phyloP scores from a whole-genome alignment of 257 asterid genomes.

The Ophiorrhiza pumila region DNA sequence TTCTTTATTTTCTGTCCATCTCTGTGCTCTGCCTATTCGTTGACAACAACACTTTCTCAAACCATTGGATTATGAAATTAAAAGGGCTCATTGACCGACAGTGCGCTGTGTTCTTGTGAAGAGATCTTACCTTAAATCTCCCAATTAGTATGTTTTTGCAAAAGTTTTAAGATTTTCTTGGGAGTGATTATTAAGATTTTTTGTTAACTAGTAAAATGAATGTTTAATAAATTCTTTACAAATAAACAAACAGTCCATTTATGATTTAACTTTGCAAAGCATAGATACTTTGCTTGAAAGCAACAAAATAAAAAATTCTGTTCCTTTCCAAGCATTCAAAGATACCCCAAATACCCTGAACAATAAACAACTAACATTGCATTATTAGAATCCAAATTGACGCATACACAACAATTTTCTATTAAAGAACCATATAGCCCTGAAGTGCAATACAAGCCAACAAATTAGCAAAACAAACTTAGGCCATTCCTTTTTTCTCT shows the following conservation, averaged over 20 bases:
- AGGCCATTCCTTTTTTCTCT: no score
- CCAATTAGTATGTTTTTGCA: no score
- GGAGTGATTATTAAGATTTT: no score
- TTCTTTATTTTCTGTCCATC: background rate
- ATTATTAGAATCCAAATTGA: constrained; percentile 8
- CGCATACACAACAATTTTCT: constrained; percentile 3
- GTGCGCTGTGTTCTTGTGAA: no score
- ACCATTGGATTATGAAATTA: background rate
- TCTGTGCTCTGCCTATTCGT: background rate
- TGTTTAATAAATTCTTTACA: background rate
- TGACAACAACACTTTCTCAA: background rate
- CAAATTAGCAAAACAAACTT: constrained; percentile 22
- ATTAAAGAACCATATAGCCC: constrained; percentile 22
- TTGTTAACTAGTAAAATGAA: no score
- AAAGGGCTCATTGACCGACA: no score
- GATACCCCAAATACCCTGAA: constrained; percentile 5
- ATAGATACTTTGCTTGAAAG: constrained; percentile 45
- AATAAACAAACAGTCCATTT: background rate
- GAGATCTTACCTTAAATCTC: no score
- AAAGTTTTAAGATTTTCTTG: no score
- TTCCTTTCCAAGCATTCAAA: constrained; percentile 28
- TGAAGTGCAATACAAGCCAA: constrained; percentile 56
- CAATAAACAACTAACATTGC: background rate
- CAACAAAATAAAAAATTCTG: constrained; percentile 24
- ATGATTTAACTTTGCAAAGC: background rate